These are phyloP conservation scores for Aphanoascus verrucosus DNA, from an alignment of 2,329 filamentous ascomycete species.

Conservation along the genomic window DNA sequence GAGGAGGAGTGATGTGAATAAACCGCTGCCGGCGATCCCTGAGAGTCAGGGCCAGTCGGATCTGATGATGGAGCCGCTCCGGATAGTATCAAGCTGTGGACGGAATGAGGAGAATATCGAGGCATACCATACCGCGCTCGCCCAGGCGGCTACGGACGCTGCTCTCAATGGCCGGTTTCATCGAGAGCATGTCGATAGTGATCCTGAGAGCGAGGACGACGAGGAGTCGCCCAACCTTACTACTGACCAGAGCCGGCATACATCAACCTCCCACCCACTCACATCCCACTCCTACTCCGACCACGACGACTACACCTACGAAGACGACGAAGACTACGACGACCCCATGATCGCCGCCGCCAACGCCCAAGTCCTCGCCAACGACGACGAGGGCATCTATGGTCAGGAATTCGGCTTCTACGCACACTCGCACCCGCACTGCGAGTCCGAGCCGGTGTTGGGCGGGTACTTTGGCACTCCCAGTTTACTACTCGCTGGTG, in stretches of 20 bases:
- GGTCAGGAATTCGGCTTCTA: constrained; percentile 97
- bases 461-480: constrained; percentile 88
- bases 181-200: constrained; percentile 41
- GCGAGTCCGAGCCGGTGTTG: constrained; percentile 53
- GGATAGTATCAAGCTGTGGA: too few relatives aligned
- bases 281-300: too few relatives aligned
- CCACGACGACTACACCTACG: too few relatives aligned
- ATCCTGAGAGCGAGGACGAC: constrained; percentile 29
- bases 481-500: too few relatives aligned
- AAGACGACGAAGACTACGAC: constrained; percentile 63
- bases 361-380: constrained; percentile 84
- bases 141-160: constrained; percentile 67
- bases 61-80: too few relatives aligned
- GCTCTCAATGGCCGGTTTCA: constrained; percentile 65
- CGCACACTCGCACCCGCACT: constrained; percentile 45
- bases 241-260: constrained; percentile 39
- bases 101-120: constrained; percentile 47
- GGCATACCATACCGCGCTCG: constrained; percentile 74
- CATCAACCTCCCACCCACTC: too few relatives aligned
- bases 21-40: constrained; percentile 1
- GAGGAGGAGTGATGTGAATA: too few relatives aligned
- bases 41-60: constrained; percentile 1
- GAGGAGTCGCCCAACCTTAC: constrained; percentile 35
- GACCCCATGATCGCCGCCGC: constrained; percentile 89
- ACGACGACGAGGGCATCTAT: constrained; percentile 88